These are phyloP conservation scores for Parastagonospora avenae DNA, from an alignment of 2,329 filamentous ascomycete genomes.

Conservation along the genomic window DNA sequence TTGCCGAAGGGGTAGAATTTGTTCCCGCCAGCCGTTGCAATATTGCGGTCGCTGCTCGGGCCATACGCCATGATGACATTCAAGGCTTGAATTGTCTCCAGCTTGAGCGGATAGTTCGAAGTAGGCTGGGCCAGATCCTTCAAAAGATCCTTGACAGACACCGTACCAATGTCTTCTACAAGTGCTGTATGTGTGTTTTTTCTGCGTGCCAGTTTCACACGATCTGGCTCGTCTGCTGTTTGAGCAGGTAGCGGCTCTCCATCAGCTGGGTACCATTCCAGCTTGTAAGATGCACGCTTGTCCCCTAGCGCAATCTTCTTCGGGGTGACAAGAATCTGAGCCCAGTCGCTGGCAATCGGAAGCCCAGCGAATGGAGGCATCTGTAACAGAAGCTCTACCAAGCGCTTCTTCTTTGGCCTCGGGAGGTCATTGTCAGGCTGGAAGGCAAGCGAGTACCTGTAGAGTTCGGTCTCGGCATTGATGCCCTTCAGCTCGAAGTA, in stretches of 20 bases:
- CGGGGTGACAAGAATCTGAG: slow-evolving; percentile 32
- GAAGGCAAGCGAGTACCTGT: slow-evolving; percentile 38
- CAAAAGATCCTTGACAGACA: slow-evolving; percentile 48
- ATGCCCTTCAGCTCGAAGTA: slow-evolving; percentile 46
- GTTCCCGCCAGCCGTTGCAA: slow-evolving; percentile 59
- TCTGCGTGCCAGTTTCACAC: slow-evolving; percentile 16
- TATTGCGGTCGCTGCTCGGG: slow-evolving; percentile 48
- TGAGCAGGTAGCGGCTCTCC: slow-evolving; percentile 26
- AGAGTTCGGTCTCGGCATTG: slow-evolving; percentile 23
- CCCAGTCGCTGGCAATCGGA: slow-evolving; percentile 48
- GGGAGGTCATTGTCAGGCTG: slow-evolving; percentile 40
- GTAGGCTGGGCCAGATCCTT: slow-evolving; percentile 50
- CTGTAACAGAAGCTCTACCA: slow-evolving; percentile 54
- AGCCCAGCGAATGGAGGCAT: slow-evolving; percentile 36
- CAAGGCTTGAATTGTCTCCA: slow-evolving; percentile 61
- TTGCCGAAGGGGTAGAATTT: slow-evolving; percentile 50
- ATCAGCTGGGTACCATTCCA: slow-evolving; percentile 37
- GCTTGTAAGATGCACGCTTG: slow-evolving; percentile 14
- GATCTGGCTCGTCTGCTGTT: slow-evolving; percentile 18
- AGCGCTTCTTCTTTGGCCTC: slow-evolving; percentile 53
- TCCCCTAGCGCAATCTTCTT: slow-evolving; percentile 28
- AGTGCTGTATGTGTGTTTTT: slow-evolving; percentile 22
- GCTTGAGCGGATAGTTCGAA: slow-evolving; percentile 51
- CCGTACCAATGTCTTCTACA: slow-evolving; percentile 28
- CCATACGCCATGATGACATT: slow-evolving; percentile 62